phyloP scores from a whole-genome alignment of 78 protist genomes.

The Dictyostelium brefeldianum region DNA sequence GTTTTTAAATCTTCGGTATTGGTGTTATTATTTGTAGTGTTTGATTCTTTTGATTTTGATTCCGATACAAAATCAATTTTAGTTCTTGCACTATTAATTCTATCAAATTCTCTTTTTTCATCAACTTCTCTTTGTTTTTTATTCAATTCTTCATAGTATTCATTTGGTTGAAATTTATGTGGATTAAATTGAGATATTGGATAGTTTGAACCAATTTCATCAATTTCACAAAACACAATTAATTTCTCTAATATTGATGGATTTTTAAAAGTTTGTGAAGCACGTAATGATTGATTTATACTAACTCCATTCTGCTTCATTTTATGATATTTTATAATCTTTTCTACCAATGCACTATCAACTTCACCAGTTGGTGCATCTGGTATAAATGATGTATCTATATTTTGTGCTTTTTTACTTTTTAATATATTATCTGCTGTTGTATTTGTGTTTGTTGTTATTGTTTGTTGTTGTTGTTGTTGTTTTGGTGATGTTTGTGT shows the following conservation, averaged over 20 bases:
- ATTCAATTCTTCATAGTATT: constrained; percentile 32
- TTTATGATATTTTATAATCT: constrained; percentile 43
- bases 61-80: constrained; percentile 20
- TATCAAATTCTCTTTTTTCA: constrained; percentile 52
- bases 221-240: constrained; percentile 59
- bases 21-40: not conserved
- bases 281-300: constrained; percentile 34
- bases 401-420: not conserved
- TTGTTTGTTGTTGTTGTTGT: not conserved
- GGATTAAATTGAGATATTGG: constrained; percentile 26
- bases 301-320: constrained; percentile 65
- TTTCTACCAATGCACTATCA: constrained; percentile 15
- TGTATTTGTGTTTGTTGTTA: not conserved
- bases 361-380: not conserved
- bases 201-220: constrained; percentile 49
- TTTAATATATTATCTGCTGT: not conserved
- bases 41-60: constrained; percentile 1
- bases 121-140: constrained; percentile 64
- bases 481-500: not conserved
- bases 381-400: constrained; percentile 26
- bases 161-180: not conserved
- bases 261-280: constrained; percentile 49
- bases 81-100: constrained; percentile 2
- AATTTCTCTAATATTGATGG: constrained; percentile 66
- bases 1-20: too few relatives aligned